A percentile compares a stretch with the other conserved stretches of the same genome.
phyloP scores from a whole-genome alignment of 768 basidiomycete species.

The Chalciporus pseudorubinellus region DNA sequence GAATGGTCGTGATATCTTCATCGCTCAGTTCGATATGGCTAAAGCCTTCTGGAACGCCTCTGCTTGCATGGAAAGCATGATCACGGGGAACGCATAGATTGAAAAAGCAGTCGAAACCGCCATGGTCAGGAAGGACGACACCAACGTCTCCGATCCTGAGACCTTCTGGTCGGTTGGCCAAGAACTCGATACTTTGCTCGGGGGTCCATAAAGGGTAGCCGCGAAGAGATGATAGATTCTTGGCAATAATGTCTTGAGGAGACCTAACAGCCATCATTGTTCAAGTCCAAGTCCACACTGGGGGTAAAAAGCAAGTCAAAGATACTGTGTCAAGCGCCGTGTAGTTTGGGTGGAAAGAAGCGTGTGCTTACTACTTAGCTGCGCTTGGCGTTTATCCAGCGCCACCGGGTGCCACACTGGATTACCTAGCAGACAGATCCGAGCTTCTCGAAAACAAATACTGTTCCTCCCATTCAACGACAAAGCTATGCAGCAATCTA shows the following conservation, averaged over 20 bases:
- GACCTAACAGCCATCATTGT: constrained; percentile 22
- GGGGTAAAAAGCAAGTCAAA: neutral
- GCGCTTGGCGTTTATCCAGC: no score
- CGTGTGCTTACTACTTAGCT: constrained; percentile 7
- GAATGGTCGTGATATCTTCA: constrained; percentile 14
- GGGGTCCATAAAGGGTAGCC: constrained; percentile 40
- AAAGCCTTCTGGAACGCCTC: constrained; percentile 31
- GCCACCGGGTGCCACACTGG: neutral
- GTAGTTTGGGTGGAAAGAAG: constrained; percentile 9
- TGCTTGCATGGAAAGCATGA: constrained; percentile 15
- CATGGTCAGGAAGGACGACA: constrained; percentile 32
- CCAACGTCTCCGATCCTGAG: constrained; percentile 41
- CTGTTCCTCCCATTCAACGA: constrained; percentile 2
- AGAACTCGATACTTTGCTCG: constrained; percentile 26
- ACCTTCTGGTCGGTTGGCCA: constrained; percentile 27
- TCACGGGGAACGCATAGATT: constrained; percentile 37
- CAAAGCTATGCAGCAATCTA: constrained; percentile 15
- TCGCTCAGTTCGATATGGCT: constrained; percentile 21
- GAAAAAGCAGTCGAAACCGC: constrained; percentile 39
- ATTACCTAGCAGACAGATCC: neutral
- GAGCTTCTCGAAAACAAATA: constrained; percentile 1
- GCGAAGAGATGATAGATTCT: constrained; percentile 22
- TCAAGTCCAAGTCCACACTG: neutral
- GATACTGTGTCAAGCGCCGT: constrained; percentile 10
- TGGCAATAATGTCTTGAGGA: constrained; percentile 26